A percentile compares a stretch with the other conserved stretches of the same genome.
Conservation (phyloP, 345 rosid genomes). For the Eucalyptus viminalis region DNA sequence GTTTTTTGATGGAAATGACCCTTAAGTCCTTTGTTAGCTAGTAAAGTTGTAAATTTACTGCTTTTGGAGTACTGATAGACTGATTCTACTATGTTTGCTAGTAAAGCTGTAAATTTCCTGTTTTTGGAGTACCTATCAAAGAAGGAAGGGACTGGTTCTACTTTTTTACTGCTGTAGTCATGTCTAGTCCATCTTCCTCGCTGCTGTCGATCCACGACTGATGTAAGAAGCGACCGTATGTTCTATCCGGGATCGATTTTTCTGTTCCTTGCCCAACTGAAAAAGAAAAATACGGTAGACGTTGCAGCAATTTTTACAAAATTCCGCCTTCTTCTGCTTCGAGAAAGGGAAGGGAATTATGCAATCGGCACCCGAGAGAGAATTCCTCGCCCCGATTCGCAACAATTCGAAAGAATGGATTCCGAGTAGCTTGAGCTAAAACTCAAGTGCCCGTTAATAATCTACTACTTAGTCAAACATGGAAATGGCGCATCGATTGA, state of each 20-base stretch:
- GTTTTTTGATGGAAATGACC: not conserved
- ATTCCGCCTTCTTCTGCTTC: not conserved
- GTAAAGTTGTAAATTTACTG: not conserved
- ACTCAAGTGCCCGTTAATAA: not conserved
- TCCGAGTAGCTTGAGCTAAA: not conserved
- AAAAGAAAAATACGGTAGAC: accelerated
- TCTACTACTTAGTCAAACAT: not conserved
- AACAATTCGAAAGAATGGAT: not conserved
- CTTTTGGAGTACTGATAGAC: not conserved
- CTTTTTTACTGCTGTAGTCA: not conserved
- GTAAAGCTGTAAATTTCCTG: not conserved
- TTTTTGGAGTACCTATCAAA: not conserved
- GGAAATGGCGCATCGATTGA: not conserved
- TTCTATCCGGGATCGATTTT: not conserved
- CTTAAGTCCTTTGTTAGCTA: not conserved
- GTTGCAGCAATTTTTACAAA: not conserved
- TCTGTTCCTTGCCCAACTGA: not conserved
- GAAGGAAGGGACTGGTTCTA: not conserved
- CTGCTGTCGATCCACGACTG: not conserved
- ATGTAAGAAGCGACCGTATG: not conserved
- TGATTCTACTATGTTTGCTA: not conserved
- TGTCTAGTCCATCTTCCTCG: not conserved
- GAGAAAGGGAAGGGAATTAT: not conserved
- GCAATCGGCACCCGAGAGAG: not conserved
- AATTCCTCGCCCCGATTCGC: not conserved